A percentile compares a stretch with the other conserved stretches of the same genome.
phyloP scores from a whole-genome alignment of 1,284 basidiomycete species.

The Tylopilus sp. region DNA sequence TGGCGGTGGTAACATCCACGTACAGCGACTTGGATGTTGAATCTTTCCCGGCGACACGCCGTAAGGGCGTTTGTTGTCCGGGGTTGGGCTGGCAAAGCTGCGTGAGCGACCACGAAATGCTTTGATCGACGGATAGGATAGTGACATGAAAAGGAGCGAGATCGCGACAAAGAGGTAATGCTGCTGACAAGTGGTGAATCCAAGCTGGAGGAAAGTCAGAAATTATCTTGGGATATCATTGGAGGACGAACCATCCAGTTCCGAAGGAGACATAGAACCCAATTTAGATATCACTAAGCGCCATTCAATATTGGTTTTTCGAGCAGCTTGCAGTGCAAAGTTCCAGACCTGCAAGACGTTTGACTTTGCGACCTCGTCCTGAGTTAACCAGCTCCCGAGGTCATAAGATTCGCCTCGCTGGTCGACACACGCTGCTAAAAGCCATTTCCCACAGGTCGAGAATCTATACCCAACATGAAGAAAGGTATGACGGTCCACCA shows the following conservation, averaged over 20 bases:
- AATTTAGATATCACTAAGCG: conserved; percentile 66
- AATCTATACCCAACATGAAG: conserved; percentile 73
- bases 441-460: conserved; percentile 66
- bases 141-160: conserved; percentile 51
- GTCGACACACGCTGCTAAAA: conserved; percentile 70
- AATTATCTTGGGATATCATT: neutral
- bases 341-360: conserved; percentile 60
- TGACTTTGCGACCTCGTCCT: conserved; percentile 42
- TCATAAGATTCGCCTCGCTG: conserved; percentile 72
- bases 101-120: conserved; percentile 50
- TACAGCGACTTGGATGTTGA: conserved; percentile 35
- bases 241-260: conserved; percentile 60
- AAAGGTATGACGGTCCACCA: conserved; percentile 64
- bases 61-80: conserved; percentile 23
- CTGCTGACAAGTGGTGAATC: conserved; percentile 47
- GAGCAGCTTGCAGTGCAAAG: conserved; percentile 57
- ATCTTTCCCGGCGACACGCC: conserved; percentile 25
- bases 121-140: conserved; percentile 53
- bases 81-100: conserved; percentile 23
- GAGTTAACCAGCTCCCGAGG: conserved; percentile 60
- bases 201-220: conserved; percentile 49
- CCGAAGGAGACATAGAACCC: conserved; percentile 52
- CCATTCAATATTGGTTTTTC: conserved; percentile 73
- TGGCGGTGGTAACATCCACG: conserved; percentile 42
- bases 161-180: conserved; percentile 34